These are phyloP conservation scores for Coffea canephora DNA, from an alignment of 257 asterid species.

Conservation along the genomic window DNA sequence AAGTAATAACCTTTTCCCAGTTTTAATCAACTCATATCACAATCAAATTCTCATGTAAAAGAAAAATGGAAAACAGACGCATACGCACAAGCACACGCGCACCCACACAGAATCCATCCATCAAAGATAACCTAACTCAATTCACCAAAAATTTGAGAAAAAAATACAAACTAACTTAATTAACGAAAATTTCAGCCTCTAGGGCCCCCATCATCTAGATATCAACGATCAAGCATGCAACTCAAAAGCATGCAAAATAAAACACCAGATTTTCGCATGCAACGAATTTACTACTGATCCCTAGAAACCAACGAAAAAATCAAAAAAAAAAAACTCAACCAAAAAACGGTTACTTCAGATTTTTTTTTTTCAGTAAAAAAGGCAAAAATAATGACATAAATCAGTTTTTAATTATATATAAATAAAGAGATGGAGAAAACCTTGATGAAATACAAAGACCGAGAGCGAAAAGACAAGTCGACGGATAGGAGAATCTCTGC, in stretches of 20 bases:
- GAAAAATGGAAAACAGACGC: not conserved
- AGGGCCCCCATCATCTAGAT: not conserved
- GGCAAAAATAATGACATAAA: not conserved
- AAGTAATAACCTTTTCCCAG: not conserved
- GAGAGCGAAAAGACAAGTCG: slow-evolving; percentile 13
- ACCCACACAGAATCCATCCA: not conserved
- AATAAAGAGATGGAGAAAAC: not conserved
- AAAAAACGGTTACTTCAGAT: not conserved
- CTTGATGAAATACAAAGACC: not conserved
- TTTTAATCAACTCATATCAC: not conserved
- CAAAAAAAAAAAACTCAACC: not conserved
- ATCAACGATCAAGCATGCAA: slow-evolving; percentile 1
- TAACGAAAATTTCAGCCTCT: not conserved
- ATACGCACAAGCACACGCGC: too few species aligned
- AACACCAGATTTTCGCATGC: not conserved
- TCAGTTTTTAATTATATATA: not conserved
- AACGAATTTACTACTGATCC: not conserved
- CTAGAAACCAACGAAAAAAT: not conserved
- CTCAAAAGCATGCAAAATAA: not conserved
- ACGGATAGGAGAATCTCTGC: slow-evolving; percentile 3
- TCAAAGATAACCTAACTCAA: not conserved
- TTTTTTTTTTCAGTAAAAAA: not conserved
- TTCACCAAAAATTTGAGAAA: not conserved
- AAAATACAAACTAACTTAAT: not conserved
- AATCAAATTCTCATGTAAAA: not conserved